These are phyloP conservation scores for Monosporascus ibericus DNA, from an alignment of 2,329 filamentous ascomycete species.

Conservation along the genomic window DNA sequence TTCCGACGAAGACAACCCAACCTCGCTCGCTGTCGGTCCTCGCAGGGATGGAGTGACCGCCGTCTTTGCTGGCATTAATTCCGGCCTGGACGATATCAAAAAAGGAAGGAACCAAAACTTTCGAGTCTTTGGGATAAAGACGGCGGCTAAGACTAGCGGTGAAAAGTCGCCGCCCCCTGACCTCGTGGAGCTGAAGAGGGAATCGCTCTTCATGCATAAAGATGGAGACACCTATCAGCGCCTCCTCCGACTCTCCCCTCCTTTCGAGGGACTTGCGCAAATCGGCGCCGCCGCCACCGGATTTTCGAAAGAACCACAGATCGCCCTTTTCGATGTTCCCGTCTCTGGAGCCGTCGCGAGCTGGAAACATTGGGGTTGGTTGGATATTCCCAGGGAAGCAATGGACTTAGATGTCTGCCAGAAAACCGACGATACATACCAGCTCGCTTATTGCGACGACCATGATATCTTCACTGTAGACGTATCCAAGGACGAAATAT, in stretches of 20 bases:
- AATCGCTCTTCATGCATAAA: constrained; percentile 45
- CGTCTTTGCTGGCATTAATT: constrained; percentile 77
- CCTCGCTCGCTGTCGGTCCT: constrained; percentile 67
- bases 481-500: constrained; percentile 33
- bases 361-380: constrained; percentile 40
- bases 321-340: constrained; percentile 71
- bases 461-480: constrained; percentile 65
- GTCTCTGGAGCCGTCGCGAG: constrained; percentile 42
- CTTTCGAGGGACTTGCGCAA: constrained; percentile 47
- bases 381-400: constrained; percentile 51
- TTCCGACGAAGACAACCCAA: constrained; percentile 82
- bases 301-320: constrained; percentile 67
- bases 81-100: constrained; percentile 63
- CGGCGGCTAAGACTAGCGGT: constrained; percentile 29
- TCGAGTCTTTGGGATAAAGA: constrained; percentile 61
- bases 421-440: constrained; percentile 55
- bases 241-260: constrained; percentile 47
- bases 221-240: constrained; percentile 54
- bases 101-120: constrained; percentile 81
- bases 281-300: constrained; percentile 76
- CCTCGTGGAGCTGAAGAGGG: constrained; percentile 40
- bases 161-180: constrained; percentile 32
- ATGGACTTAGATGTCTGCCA: constrained; percentile 67
- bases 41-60: constrained; percentile 49
- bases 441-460: constrained; percentile 73